Percentiles rank a stretch among this genome's conserved stretches.
phyloP scores from a whole-genome alignment of 257 asterid genomes.

The Euphrasia confusa region DNA sequence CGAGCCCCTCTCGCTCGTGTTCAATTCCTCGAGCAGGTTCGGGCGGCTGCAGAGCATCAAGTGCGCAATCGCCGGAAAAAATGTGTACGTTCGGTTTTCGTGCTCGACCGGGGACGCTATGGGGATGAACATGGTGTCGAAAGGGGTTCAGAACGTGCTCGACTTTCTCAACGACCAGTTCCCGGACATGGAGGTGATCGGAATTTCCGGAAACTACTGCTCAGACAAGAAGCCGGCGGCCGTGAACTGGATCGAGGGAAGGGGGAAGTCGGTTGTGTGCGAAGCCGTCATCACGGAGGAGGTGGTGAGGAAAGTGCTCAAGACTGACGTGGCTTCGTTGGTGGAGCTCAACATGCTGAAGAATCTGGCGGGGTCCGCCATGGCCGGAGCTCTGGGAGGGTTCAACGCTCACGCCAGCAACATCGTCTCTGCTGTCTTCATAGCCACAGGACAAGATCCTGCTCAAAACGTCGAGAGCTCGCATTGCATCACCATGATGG shows the following conservation, averaged over 20 bases:
- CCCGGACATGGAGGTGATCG: slow-evolving; percentile 44
- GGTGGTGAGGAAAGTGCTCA: slow-evolving; percentile 35
- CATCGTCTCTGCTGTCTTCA: slow-evolving; percentile 33
- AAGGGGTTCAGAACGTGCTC: slow-evolving; percentile 39
- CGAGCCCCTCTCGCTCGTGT: slow-evolving; percentile 28
- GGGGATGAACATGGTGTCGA: slow-evolving; percentile 48
- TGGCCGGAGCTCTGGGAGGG: slow-evolving; percentile 44
- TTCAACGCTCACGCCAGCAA: slow-evolving; percentile 44
- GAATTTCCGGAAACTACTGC: slow-evolving; percentile 44
- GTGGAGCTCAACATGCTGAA: slow-evolving; percentile 47
- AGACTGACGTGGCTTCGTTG: slow-evolving; percentile 36
- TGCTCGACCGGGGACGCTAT: slow-evolving; percentile 47
- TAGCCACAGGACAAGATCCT: slow-evolving; percentile 43
- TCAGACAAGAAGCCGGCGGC: slow-evolving; percentile 43
- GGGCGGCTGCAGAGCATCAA: slow-evolving; percentile 36
- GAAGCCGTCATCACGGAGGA: slow-evolving; percentile 34
- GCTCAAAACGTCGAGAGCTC: slow-evolving; percentile 43
- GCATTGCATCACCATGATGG: slow-evolving; percentile 49
- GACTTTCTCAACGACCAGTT: slow-evolving; percentile 35
- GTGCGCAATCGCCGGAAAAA: slow-evolving; percentile 39
- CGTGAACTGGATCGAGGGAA: slow-evolving; percentile 40
- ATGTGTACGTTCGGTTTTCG: slow-evolving; percentile 34
- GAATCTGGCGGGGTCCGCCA: slow-evolving; percentile 42
- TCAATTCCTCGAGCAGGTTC: slow-evolving; percentile 42
- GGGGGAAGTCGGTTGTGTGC: slow-evolving; percentile 42